Evolutionary conservation across 2,329 filamentous ascomycete species (phyloP).

Genomic region (Spiromastix sp.): DNA sequence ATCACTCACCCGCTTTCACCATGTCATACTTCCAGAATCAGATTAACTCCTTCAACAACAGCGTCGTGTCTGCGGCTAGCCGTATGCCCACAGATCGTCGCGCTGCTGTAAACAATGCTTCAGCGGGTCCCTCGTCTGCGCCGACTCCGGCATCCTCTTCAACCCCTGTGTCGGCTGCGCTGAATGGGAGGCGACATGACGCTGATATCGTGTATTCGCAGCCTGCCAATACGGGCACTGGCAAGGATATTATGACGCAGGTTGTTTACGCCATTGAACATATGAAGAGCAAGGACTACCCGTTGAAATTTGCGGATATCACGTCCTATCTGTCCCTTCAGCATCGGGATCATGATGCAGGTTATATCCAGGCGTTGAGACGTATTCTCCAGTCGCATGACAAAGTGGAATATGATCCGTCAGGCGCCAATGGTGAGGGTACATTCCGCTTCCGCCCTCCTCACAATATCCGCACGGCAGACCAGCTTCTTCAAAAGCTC

Average conservation of each 20-base stretch:
- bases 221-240: slow-evolving; percentile 64
- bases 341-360: slow-evolving; percentile 47
- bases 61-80: slow-evolving; percentile 52
- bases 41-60: slow-evolving; percentile 51
- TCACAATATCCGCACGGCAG: slow-evolving; percentile 69
- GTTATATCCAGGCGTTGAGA: slow-evolving; percentile 51
- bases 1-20: slow-evolving; percentile 12
- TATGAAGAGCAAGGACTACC: slow-evolving; percentile 58
- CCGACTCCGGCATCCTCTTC: slow-evolving; percentile 19
- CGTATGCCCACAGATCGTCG: slow-evolving; percentile 48
- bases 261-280: slow-evolving; percentile 79
- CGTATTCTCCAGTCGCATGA: slow-evolving; percentile 58
- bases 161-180: slow-evolving; percentile 28
- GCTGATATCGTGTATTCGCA: slow-evolving; percentile 56
- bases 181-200: slow-evolving; percentile 53
- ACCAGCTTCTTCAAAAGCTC: slow-evolving; percentile 68
- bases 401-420: slow-evolving; percentile 48
- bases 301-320: slow-evolving; percentile 65
- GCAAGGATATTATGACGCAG: slow-evolving; percentile 74
- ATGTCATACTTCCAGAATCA: slow-evolving; percentile 61
- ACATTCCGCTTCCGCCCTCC: slow-evolving; percentile 76
- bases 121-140: slow-evolving; percentile 43
- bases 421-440: slow-evolving; percentile 56
- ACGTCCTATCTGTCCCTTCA: slow-evolving; percentile 69
- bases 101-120: slow-evolving; percentile 47